phyloP scores from a whole-genome alignment of 495 filamentous ascomycete species.

The Penicillium fimorum region DNA sequence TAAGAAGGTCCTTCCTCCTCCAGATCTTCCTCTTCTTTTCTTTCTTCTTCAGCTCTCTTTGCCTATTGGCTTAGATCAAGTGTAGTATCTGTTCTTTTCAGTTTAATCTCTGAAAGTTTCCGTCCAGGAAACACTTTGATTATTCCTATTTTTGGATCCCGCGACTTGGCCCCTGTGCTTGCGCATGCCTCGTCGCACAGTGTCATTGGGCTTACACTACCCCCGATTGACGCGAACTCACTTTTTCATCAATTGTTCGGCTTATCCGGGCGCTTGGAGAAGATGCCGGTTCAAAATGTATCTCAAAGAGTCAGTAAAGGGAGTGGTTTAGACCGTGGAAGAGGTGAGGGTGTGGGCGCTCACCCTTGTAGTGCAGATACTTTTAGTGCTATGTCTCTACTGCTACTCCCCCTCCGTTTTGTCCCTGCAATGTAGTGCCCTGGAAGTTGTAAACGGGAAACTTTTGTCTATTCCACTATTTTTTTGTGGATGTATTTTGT shows the following conservation, averaged over 20 bases:
- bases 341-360: no score
- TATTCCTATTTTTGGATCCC: conserved; percentile 74
- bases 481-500: neutral
- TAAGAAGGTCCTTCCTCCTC: conserved; percentile 6
- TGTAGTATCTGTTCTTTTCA: conserved; percentile 99
- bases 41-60: conserved; percentile 58
- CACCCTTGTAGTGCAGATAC: no score
- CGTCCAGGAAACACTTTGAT: conserved; percentile 73
- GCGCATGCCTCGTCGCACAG: conserved; percentile 69
- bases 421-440: no score
- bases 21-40: conserved; percentile 40
- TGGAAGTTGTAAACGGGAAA: no score
- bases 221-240: conserved; percentile 75
- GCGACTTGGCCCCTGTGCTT: conserved; percentile 73
- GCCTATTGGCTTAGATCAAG: conserved; percentile 79
- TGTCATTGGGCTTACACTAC: conserved; percentile 90
- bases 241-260: conserved; percentile 45
- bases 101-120: conserved; percentile 78
- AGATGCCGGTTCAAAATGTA: neutral
- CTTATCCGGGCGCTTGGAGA: neutral
- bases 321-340: no score
- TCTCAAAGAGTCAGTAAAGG: no score
- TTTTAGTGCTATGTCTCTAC: no score
- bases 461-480: no score
- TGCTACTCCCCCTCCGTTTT: no score